Base-by-base conservation (phyloP, 768 basidiomycete species). In the Hygrocybe coccinea region DNA sequence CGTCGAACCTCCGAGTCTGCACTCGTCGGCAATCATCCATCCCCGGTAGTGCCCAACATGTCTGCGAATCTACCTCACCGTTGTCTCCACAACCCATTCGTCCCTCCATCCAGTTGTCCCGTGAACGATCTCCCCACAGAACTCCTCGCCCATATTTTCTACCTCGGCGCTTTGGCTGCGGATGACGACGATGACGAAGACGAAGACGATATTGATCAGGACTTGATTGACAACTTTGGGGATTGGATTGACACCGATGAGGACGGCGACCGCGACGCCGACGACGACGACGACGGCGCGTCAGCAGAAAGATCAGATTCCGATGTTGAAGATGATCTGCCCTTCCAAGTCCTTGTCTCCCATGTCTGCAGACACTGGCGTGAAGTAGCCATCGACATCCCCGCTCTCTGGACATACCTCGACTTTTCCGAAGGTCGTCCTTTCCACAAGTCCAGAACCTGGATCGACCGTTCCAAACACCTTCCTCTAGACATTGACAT, bases 91-190 rank as follows among this genome's bases (percentile, higher is more conserved):
- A 29, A 29, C 29, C 21, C 7, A 5, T 29, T 12, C 24, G 6
- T 12, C 8, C 25, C 47, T 5, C 47, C 15, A 33, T 25, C 19
- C 2, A 62, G 66, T 34, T 83, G 81, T 58, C 79, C 75, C 1
- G 72, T 84, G 34, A 79, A 83, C 54, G 67, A 71, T 36, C 74
- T 84, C 14, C 82, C 83, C 1, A 76, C 76, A 15, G 83, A 85
- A 61, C 69, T 85, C 22, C 74, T 85, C 5, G 79, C 76, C 1
- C 73, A 78, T 56, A 79, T 85, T 54, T 85, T 84, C 60, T 65
- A 74, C 10, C 58, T 77, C 9, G 83, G 83, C 4, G 68, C 71
- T 29, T 3, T 62, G 54, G 71, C 74, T 49, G 64, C 71, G 35
- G 68, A 68, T 15, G 73, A 79, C 43, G 66, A 68, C 35, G 67